These are phyloP conservation scores for Pochonia chlamydosporia DNA, from an alignment of 2,329 filamentous ascomycete genomes.

Conservation along the genomic window DNA sequence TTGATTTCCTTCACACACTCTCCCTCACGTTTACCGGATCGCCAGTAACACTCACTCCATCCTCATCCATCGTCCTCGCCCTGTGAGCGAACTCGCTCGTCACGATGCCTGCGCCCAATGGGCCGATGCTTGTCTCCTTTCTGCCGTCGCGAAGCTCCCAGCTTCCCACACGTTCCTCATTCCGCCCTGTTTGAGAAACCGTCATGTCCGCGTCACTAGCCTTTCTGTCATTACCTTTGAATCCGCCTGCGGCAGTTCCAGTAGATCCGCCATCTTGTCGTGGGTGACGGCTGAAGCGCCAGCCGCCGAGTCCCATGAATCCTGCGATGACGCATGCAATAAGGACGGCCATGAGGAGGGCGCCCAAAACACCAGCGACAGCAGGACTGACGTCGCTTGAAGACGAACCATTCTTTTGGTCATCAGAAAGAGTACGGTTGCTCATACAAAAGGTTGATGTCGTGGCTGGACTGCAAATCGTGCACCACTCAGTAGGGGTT, in stretches of 20 bases:
- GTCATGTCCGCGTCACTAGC: conserved; percentile 37
- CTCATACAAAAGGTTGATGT: conserved; percentile 32
- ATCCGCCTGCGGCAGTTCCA: conserved; percentile 24
- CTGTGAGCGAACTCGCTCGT: conserved; percentile 17
- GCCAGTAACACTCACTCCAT: conserved; percentile 30
- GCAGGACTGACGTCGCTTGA: conserved; percentile 25
- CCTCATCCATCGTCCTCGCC: conserved; percentile 18
- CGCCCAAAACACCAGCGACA: conserved; percentile 42
- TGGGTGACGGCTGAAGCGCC: conserved; percentile 22
- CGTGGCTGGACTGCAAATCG: conserved; percentile 27
- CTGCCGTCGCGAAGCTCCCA: conserved; percentile 37
- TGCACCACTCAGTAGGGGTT: conserved; percentile 36
- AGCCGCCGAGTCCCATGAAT: conserved; percentile 26
- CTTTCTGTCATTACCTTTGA: conserved; percentile 40
- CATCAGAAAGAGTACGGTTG: background rate
- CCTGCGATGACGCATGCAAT: conserved; percentile 25
- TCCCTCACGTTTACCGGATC: conserved; percentile 34
- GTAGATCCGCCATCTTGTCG: conserved; percentile 4
- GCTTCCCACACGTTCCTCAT: conserved; percentile 41
- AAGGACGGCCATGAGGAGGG: conserved; percentile 30
- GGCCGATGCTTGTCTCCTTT: conserved; percentile 8
- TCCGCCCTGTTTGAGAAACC: conserved; percentile 30
- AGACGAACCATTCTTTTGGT: background rate
- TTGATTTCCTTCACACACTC: conserved; percentile 23
- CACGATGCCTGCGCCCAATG: conserved; percentile 15